phyloP scores from a whole-genome alignment of 768 basidiomycete species.

The Suillus bovinus region DNA sequence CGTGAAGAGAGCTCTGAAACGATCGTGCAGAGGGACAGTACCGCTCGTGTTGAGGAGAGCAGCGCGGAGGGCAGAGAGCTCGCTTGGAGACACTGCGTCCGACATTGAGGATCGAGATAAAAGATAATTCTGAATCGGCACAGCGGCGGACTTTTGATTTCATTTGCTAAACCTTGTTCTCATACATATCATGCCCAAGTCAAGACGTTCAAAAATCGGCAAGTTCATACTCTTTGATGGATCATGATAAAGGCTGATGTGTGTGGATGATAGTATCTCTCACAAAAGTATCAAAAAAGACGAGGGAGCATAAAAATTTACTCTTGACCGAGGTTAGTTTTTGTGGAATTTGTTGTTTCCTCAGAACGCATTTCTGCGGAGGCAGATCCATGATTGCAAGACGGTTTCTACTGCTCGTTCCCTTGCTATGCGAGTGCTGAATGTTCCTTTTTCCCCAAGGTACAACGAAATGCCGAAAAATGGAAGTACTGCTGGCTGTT shows the following conservation, averaged over 20 bases:
- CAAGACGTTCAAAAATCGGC: conserved; percentile 90
- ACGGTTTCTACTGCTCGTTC: not conserved
- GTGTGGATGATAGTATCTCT: conserved; percentile 66
- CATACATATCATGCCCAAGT: conserved; percentile 68
- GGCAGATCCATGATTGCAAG: not conserved
- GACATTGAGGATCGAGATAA: conserved; percentile 28
- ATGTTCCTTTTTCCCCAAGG: conserved; percentile 39
- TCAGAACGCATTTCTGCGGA: not conserved
- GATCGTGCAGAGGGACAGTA: conserved; percentile 74
- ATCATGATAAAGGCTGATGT: conserved; percentile 12
- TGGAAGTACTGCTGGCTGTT: conserved; percentile 97
- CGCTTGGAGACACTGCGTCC: conserved; percentile 41
- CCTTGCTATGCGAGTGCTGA: conserved; percentile 4
- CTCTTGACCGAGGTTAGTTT: conserved; percentile 73
- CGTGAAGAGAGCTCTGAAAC: conserved; percentile 91
- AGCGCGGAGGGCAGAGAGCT: conserved; percentile 70
- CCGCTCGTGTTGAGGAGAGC: conserved; percentile 77
- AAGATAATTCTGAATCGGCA: conserved; percentile 35
- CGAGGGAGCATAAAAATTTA: conserved; percentile 83
- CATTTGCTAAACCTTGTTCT: conserved; percentile 14
- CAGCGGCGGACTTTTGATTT: conserved; percentile 56
- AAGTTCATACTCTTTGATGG: conserved; percentile 31
- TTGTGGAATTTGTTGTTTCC: not conserved
- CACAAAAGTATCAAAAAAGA: conserved; percentile 94
- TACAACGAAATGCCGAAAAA: conserved; percentile 82